Base-by-base conservation (phyloP, 2,329 filamentous ascomycete genomes). In the Fusarium tjaetaba region DNA sequence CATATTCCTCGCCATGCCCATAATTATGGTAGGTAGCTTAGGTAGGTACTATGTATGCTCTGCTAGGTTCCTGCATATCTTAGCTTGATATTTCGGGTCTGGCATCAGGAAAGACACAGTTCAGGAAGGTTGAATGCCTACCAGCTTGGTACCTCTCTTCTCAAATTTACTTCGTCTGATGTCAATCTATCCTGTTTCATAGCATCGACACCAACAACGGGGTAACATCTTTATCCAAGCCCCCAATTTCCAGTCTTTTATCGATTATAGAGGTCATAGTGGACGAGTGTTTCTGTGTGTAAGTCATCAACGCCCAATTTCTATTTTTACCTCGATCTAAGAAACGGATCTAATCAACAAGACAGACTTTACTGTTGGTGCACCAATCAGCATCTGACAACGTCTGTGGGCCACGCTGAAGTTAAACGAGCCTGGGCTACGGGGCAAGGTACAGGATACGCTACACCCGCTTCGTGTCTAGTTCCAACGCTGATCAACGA, bases 391-490 rank as follows among this genome's bases (percentile, higher is more conserved):
- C 30, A 28, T 65, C n/a, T 41, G 28, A 39, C 30, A 13, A 43
- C 38, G 41, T 65, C 41, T 65, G 59, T 59, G 67, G 67, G 22
- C 57, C 65, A 62, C 28, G n/a, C 20, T 43, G 24, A 59, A 53
- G 46, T 65, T 70, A 53, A 39, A 65, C 67, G 39, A 65, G 65
- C 42, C 49, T 51, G 34, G 56, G 52, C 30, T 51, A 51, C 11
- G 48, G 28, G 48, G 48, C 4, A 49, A 49, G 46, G 28, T n/a
- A 49, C 28, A 11, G 48, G 48, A 32, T 51, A 26, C 48, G 26
- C 64, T 59, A 64, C 48, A 18, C 64, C 65, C 18, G 43, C 30
- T 67, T 61, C 16, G 65, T 65, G 67, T 70, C 58, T 68, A 71
- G 64, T 66, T 61, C 30, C 26, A 52, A 28, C 30, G 58, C 57